phyloP scores from a whole-genome alignment of 2,329 filamentous ascomycete genomes.

The Verticillium nonalfalfae region DNA sequence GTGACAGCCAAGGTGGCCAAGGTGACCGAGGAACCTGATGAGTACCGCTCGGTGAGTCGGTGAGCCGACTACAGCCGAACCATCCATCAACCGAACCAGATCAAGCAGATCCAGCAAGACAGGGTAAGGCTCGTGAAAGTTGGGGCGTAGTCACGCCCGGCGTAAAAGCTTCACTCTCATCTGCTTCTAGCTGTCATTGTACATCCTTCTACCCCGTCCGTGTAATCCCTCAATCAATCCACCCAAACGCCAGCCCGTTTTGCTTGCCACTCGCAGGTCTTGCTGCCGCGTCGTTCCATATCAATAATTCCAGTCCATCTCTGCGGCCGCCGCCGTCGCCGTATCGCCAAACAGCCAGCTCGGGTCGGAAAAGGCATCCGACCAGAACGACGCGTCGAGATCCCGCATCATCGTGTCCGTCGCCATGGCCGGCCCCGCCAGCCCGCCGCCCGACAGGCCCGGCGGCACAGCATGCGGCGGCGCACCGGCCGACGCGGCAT shows the following conservation, averaged over 20 bases:
- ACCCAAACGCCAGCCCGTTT: no score
- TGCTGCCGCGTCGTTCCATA: no score
- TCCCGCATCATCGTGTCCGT: conserved; percentile 14
- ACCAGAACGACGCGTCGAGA: conserved; percentile 15
- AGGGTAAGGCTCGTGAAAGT: no score
- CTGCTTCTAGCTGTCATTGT: no score
- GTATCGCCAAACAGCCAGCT: conserved; percentile 1
- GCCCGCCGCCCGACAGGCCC: not conserved
- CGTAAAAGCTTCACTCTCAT: no score
- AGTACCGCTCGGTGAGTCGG: not conserved
- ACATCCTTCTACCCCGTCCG: no score
- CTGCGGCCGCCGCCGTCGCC: not conserved
- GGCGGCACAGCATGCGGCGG: not conserved
- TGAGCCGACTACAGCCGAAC: not conserved
- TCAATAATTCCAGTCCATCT: conserved; percentile 8
- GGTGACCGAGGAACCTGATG: no score
- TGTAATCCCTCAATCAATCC: no score
- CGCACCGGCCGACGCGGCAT: not conserved
- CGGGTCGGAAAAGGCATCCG: conserved; percentile 5
- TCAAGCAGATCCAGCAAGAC: no score
- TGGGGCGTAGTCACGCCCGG: no score
- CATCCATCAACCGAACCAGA: no score
- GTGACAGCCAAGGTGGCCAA: not conserved
- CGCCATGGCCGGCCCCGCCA: not conserved
- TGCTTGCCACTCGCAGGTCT: no score